Evolutionary conservation across 306 rosid genomes (phyloP).

Genomic region (Styphnolobium japonicum): DNA sequence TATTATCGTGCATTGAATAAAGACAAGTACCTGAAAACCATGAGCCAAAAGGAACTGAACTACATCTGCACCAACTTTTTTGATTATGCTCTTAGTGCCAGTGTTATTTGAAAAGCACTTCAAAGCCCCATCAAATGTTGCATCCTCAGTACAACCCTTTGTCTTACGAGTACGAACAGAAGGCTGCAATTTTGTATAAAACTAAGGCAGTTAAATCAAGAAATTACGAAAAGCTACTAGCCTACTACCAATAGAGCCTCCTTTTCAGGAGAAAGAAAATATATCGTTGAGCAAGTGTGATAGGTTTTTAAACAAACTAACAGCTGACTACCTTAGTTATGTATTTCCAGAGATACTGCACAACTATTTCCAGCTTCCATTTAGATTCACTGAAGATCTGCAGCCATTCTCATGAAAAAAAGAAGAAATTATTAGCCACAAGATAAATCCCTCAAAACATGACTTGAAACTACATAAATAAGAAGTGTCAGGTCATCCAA

Average conservation of each 20-base stretch:
- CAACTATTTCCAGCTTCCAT: conserved; percentile 83
- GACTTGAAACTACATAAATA: background rate
- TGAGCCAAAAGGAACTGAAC: conserved; percentile 79
- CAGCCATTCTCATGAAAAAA: conserved; percentile 30
- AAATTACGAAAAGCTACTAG: conserved; percentile 6
- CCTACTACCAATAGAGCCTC: conserved; percentile 5
- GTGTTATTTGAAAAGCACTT: conserved; percentile 63
- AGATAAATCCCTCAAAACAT: background rate
- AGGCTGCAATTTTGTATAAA: conserved; percentile 52
- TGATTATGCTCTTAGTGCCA: conserved; percentile 54
- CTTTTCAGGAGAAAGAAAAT: background rate
- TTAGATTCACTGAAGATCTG: conserved; percentile 66
- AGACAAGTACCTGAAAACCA: conserved; percentile 76
- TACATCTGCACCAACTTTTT: conserved; percentile 60
- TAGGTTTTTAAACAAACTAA: background rate
- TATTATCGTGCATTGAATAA: background rate
- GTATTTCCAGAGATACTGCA: conserved; percentile 75
- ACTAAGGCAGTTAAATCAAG: conserved; percentile 6
- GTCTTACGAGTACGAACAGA: conserved; percentile 75
- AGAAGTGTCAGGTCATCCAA: background rate
- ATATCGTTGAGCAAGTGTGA: background rate
- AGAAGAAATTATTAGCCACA: conserved; percentile 23
- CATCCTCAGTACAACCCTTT: conserved; percentile 38
- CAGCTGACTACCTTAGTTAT: conserved; percentile 56
- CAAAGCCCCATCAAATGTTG: conserved; percentile 67